A percentile compares a stretch with the other conserved stretches of the same genome.
phyloP scores from a whole-genome alignment of 345 rosid species.

The Streptanthus diversifolius region DNA sequence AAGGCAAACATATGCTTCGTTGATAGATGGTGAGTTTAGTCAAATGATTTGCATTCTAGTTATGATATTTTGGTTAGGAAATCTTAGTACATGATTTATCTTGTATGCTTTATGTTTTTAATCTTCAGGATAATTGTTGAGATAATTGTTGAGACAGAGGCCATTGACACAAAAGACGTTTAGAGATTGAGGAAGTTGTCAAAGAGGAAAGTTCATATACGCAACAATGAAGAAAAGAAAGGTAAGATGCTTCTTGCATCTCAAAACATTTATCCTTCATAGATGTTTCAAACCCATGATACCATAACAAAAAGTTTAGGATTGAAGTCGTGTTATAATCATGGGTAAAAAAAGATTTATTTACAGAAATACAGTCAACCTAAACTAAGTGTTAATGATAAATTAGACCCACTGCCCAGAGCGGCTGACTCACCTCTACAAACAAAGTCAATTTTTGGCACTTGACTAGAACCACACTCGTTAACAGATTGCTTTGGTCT shows the following conservation, averaged over 20 bases:
- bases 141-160: neutral
- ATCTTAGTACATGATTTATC: neutral
- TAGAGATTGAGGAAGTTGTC: slow-evolving; percentile 54
- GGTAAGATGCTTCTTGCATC: neutral
- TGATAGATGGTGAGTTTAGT: slow-evolving; percentile 27
- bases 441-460: slow-evolving; percentile 23
- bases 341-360: neutral
- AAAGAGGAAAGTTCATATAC: neutral
- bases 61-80: neutral
- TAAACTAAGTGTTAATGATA: slow-evolving; percentile 34
- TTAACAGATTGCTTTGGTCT: slow-evolving; percentile 23
- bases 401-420: slow-evolving; percentile 23
- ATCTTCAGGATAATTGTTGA: neutral
- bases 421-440: slow-evolving; percentile 44
- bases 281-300: neutral
- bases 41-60: neutral
- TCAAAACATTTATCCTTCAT: slow-evolving; percentile 2
- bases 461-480: slow-evolving; percentile 25
- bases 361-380: slow-evolving; percentile 30
- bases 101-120: neutral
- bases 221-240: neutral
- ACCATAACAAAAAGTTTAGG: neutral
- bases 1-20: slow-evolving; percentile 20
- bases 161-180: slow-evolving; percentile 24
- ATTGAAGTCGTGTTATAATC: neutral